Conservation (phyloP, 371 early-diverging fungal genomes). For the Syncephalastrum monosporum region DNA sequence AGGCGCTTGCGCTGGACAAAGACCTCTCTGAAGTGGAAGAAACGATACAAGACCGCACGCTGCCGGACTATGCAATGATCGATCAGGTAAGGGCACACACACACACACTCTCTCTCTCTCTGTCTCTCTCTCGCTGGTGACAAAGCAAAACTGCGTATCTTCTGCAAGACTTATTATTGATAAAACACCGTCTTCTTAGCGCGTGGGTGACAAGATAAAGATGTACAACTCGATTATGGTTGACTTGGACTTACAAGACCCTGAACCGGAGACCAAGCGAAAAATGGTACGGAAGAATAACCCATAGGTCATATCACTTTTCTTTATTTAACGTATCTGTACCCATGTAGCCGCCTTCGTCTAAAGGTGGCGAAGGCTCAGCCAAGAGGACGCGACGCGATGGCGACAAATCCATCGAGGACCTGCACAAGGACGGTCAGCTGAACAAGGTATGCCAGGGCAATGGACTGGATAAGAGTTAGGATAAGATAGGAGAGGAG, state of each 20-base stretch:
- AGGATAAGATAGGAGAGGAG: no score
- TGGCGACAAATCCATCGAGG: constrained; percentile 12
- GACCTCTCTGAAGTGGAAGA: constrained; percentile 6
- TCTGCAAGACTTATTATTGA: no score
- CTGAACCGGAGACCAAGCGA: no score
- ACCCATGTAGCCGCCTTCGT: neutral
- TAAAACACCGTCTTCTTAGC: neutral
- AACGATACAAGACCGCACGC: constrained; percentile 15
- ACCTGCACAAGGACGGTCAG: constrained; percentile 6
- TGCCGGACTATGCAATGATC: constrained; percentile 20
- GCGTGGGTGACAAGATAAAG: constrained; percentile 12
- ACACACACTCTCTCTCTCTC: no score
- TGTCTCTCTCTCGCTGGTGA: no score
- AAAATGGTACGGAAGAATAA: no score
- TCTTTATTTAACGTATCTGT: neutral
- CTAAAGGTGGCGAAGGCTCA: constrained; percentile 3
- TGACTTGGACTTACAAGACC: no score
- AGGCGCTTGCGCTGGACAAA: constrained; percentile 57
- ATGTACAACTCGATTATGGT: neutral
- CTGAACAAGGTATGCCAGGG: constrained; percentile 9
- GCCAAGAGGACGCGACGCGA: neutral
- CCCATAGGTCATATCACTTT: no score
- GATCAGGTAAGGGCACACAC: constrained; percentile 13
- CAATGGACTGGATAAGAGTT: no score
- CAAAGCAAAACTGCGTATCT: no score